A percentile compares a stretch with the other conserved stretches of the same genome.
These are phyloP conservation scores for Phaseolus coccineus DNA, from an alignment of 331 rosid species.

Conservation along the genomic window DNA sequence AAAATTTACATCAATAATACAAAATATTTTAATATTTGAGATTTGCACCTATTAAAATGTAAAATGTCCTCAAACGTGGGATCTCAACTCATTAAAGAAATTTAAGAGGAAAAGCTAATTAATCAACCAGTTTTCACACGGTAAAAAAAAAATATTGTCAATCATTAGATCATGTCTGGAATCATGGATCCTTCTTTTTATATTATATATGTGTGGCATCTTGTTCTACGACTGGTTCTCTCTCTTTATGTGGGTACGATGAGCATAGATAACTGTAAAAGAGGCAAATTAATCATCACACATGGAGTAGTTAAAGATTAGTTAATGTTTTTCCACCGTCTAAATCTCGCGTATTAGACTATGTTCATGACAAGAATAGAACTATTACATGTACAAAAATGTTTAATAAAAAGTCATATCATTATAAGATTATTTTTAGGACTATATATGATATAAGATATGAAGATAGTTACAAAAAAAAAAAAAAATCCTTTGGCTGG, in stretches of 20 bases:
- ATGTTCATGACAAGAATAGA: too few relatives aligned
- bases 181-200: slow-evolving; percentile 37
- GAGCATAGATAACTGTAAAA: slow-evolving; percentile 25
- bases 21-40: too few relatives aligned
- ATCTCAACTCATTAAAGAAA: too few relatives aligned
- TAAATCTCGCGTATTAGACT: background rate
- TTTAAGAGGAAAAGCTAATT: slow-evolving; percentile 25
- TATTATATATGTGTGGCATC: slow-evolving; percentile 1
- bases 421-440: background rate
- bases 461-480: background rate
- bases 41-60: too few relatives aligned
- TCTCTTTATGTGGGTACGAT: background rate
- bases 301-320: background rate
- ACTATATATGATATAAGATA: background rate
- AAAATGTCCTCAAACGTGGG: too few relatives aligned
- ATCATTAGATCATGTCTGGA: slow-evolving; percentile 29
- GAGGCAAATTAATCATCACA: slow-evolving; percentile 32
- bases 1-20: too few relatives aligned
- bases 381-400: background rate
- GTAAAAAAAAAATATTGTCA: slow-evolving; percentile 31
- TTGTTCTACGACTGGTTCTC: background rate
- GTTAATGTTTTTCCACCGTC: slow-evolving; percentile 1
- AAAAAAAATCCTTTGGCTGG: background rate
- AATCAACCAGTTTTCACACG: slow-evolving; percentile 15
- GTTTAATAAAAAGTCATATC: background rate